Evolutionary conservation across 768 basidiomycete species (phyloP).

Genomic region (Tylopilus sp.): DNA sequence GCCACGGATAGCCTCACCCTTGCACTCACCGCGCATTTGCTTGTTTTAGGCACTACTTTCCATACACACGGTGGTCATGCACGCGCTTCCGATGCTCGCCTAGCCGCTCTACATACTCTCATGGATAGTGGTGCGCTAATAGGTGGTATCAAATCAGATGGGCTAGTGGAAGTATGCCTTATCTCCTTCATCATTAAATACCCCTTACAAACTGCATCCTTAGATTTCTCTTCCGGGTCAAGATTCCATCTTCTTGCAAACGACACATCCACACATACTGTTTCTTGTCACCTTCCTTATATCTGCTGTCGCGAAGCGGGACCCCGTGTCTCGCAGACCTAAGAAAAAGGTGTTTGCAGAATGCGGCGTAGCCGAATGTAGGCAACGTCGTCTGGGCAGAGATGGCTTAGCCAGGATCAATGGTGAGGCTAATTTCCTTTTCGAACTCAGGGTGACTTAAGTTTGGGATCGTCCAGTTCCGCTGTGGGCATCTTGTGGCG

Average conservation of each 20-base stretch:
- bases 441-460: neutral
- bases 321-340: conserved; percentile 70
- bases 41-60: conserved; percentile 59
- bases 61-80: conserved; percentile 58
- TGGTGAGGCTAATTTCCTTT: conserved; percentile 4
- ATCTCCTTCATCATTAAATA: conserved; percentile 19
- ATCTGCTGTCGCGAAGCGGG: conserved; percentile 63
- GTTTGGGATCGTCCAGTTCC: conserved; percentile 40
- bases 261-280: conserved; percentile 65
- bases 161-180: conserved; percentile 35
- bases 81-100: conserved; percentile 44
- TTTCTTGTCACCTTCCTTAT: conserved; percentile 66
- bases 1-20: conserved; percentile 32
- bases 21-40: conserved; percentile 51
- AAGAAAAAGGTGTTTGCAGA: conserved; percentile 67
- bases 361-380: conserved; percentile 52
- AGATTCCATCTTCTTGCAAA: conserved; percentile 49
- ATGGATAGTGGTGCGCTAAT: conserved; percentile 57
- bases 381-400: conserved; percentile 40
- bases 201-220: neutral
- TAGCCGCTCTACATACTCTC: conserved; percentile 60
- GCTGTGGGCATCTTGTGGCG: conserved; percentile 48
- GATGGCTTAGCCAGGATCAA: conserved; percentile 11
- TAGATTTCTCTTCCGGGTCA: conserved; percentile 33
- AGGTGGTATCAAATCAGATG: conserved; percentile 33